These are phyloP conservation scores for Fusarium phyllophilum DNA, from an alignment of 2,329 filamentous ascomycete genomes.

Conservation along the genomic window DNA sequence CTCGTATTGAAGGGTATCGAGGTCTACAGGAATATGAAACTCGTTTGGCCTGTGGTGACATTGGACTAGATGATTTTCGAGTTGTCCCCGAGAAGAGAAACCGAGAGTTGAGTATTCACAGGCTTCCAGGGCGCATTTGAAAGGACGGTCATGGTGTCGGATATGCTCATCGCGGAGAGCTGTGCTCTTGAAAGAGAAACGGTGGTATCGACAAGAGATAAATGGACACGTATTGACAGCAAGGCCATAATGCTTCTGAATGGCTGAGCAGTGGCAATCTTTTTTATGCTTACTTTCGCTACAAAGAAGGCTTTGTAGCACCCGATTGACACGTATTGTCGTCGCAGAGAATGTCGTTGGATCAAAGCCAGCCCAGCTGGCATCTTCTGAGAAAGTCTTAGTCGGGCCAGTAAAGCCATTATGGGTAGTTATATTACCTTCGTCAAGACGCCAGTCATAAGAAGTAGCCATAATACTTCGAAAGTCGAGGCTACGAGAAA, in stretches of 20 bases:
- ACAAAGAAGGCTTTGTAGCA: background rate
- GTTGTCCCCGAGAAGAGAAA: background rate
- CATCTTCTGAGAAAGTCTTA: background rate
- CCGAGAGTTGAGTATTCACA: background rate
- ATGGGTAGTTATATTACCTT: background rate
- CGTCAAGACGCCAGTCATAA: background rate
- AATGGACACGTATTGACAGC: background rate
- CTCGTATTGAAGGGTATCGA: background rate
- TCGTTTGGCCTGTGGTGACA: background rate
- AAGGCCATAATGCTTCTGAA: background rate
- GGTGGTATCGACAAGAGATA: background rate
- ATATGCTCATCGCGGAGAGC: background rate
- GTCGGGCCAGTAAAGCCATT: accelerated
- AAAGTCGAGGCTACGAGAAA: background rate
- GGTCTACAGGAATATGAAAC: accelerated
- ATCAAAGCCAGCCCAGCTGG: background rate
- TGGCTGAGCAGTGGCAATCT: background rate
- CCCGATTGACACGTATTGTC: background rate
- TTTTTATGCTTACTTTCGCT: background rate
- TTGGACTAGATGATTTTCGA: background rate
- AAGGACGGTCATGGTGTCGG: background rate
- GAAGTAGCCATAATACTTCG: background rate
- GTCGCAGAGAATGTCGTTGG: background rate
- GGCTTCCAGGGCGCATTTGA: background rate
- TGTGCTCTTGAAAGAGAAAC: accelerated